Base-by-base conservation (phyloP, 345 rosid genomes). In the Dimocarpus longan region DNA sequence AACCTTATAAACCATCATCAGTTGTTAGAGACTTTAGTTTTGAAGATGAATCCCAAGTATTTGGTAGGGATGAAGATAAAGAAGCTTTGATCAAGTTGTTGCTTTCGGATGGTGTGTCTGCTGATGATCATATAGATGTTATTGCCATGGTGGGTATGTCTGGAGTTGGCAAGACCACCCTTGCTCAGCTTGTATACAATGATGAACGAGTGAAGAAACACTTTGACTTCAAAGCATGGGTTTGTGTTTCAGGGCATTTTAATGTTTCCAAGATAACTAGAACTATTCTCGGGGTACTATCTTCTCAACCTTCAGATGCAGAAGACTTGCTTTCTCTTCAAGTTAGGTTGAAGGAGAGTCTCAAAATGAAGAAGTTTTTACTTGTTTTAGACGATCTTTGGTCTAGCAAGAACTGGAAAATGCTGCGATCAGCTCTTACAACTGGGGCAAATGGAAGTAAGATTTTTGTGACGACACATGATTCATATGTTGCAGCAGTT, bases 151-250 rank as follows among this genome's bases (percentile, higher is more conserved):
- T 83, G 3, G 84, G 88, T 0, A 74, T 70, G 62, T 28, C 65
- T 2, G 90, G 88, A 2, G 66, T 82, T 3, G 87, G 85, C n/a
- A 85, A 85, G 56, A 85, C 86, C 15, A 75, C 90, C 0, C 82
- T 82, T 70, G 83, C 80, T 57, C 79, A 74, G 77, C 48, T 80
- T 54, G 76, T 79, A 0, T 81, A 78, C 76, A 71, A 74, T n/a
- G 84, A 84, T 73, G 68, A 68, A 0, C 68, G 66, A 15, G 80
- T 77, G 26, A 19, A 65, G 10, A 12, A 40, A 8, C 40, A 9
- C 39, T 85, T 79, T n/a, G 15, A 85, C 6, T 13, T 52, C 11
- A 81, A 8, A 76, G 74, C 75, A 5, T 87, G 88, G 88, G 78
- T 79, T 16, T 85, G 80, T 78, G 81, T 81, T 28, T 81, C 82